Conservation (phyloP, 805 yeast species). For the Metschnikowia lunata region DNA sequence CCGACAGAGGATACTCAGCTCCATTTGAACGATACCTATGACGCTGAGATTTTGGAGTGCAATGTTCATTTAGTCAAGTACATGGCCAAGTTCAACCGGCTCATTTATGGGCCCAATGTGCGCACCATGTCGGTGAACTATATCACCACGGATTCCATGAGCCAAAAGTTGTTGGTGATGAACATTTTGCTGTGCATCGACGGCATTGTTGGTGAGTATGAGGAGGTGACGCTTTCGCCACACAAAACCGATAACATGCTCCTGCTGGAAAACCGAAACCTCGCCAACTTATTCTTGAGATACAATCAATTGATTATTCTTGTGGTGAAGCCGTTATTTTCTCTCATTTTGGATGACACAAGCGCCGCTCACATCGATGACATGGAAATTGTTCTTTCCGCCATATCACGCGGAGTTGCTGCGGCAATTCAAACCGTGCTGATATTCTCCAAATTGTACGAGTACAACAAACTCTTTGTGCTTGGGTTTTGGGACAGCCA, state of each 20-base stretch:
- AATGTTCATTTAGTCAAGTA: constrained; percentile 39
- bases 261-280: constrained; percentile 21
- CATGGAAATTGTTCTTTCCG: constrained; percentile 20
- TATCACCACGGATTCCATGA: constrained; percentile 38
- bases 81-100: constrained; percentile 31
- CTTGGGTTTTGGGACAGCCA: constrained; percentile 41
- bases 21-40: constrained; percentile 29
- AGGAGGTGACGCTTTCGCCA: constrained; percentile 24
- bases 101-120: constrained; percentile 39
- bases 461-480: constrained; percentile 25
- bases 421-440: constrained; percentile 30
- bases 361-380: constrained; percentile 21
- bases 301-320: constrained; percentile 32
- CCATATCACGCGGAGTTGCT: constrained; percentile 26
- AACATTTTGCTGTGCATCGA: constrained; percentile 26
- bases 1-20: constrained; percentile 30
- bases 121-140: constrained; percentile 37
- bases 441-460: constrained; percentile 26
- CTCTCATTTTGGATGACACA: constrained; percentile 25
- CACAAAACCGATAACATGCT: constrained; percentile 21
- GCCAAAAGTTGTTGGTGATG: constrained; percentile 30
- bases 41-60: constrained; percentile 27
- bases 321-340: constrained; percentile 32
- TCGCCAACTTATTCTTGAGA: constrained; percentile 33
- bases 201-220: constrained; percentile 31